Conservation (phyloP, 129 eudicot genomes). For the Escallonia herrerae region DNA sequence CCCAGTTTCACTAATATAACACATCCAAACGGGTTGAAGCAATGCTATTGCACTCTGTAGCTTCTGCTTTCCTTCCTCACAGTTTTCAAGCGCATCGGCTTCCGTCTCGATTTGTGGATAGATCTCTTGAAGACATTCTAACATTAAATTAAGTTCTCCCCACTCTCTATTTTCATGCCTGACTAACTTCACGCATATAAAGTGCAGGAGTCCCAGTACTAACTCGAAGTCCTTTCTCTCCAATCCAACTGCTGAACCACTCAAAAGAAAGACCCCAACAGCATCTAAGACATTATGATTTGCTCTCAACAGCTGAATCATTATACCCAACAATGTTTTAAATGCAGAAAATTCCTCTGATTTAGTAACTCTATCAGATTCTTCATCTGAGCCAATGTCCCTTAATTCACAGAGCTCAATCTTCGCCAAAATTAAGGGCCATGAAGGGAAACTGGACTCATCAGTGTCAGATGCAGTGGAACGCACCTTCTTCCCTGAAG, state of each 20-base stretch:
- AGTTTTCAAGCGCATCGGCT: conserved; percentile 28
- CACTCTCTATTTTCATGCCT: conserved; percentile 32
- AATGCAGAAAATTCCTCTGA: conserved; percentile 36
- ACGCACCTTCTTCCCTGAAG: conserved; percentile 6
- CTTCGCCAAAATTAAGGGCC: conserved; percentile 55
- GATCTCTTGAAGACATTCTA: conserved; percentile 33
- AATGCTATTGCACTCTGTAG: conserved; percentile 43
- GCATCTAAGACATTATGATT: conserved; percentile 61
- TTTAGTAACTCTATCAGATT: conserved; percentile 15
- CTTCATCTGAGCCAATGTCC: conserved; percentile 33
- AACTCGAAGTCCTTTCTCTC: conserved; percentile 49
- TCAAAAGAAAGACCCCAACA: conserved; percentile 52
- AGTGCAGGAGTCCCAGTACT: conserved; percentile 46
- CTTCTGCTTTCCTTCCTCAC: conserved; percentile 31
- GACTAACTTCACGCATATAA: conserved; percentile 51
- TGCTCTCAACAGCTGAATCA: conserved; percentile 42
- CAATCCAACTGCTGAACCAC: conserved; percentile 33
- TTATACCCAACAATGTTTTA: conserved; percentile 39
- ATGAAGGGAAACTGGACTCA: conserved; percentile 33
- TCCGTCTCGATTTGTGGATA: conserved; percentile 44
- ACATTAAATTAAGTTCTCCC: conserved; percentile 43
- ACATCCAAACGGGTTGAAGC: conserved; percentile 69
- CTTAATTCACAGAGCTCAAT: conserved; percentile 47
- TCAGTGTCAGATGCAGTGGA: conserved; percentile 20
- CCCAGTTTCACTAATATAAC: conserved; percentile 22